These are phyloP conservation scores for Ustilago cynodontis DNA, from an alignment of 1,284 basidiomycete genomes.

Conservation along the genomic window DNA sequence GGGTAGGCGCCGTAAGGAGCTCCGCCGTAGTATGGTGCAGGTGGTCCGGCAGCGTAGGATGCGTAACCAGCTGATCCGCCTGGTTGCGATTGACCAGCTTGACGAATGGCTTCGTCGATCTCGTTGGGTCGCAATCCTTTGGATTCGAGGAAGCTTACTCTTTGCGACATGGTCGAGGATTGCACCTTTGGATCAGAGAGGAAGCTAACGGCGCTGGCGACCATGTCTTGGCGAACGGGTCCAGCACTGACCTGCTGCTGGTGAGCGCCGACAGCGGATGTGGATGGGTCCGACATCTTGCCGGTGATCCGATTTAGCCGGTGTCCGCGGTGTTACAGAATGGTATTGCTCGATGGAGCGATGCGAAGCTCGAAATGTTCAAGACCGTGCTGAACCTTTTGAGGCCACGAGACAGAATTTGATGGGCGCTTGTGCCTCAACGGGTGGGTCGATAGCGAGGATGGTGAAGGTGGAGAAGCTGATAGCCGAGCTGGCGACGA, in stretches of 20 bases:
- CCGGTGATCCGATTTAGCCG: background rate
- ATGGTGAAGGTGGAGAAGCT: slow-evolving; percentile 8
- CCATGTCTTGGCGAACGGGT: slow-evolving; percentile 62
- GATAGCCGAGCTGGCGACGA: background rate
- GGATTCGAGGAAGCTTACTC: slow-evolving; percentile 91
- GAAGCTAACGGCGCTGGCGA: slow-evolving; percentile 64
- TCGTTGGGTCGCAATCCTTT: slow-evolving; percentile 88
- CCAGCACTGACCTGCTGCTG: slow-evolving; percentile 31
- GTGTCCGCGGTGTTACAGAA: background rate
- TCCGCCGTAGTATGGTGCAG: slow-evolving; percentile 47
- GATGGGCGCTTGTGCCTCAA: background rate
- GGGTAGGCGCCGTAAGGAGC: slow-evolving; percentile 31
- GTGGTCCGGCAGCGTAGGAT: slow-evolving; percentile 35
- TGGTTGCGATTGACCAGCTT: slow-evolving; percentile 41
- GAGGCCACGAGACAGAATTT: background rate
- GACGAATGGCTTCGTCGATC: slow-evolving; percentile 86
- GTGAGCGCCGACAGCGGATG: slow-evolving; percentile 37
- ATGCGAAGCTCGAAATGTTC: background rate
- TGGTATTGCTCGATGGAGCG: background rate
- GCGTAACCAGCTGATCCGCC: slow-evolving; percentile 30
- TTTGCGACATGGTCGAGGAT: slow-evolving; percentile 82
- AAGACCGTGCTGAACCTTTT: background rate
- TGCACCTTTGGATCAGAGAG: slow-evolving; percentile 73
- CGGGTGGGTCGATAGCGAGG: background rate
- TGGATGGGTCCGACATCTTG: slow-evolving; percentile 52